Evolutionary conservation across 192 early-diverging fungal genomes (phyloP), one percentile per base, ranked within the genome.

Genomic region (Coemansia furcata): DNA sequence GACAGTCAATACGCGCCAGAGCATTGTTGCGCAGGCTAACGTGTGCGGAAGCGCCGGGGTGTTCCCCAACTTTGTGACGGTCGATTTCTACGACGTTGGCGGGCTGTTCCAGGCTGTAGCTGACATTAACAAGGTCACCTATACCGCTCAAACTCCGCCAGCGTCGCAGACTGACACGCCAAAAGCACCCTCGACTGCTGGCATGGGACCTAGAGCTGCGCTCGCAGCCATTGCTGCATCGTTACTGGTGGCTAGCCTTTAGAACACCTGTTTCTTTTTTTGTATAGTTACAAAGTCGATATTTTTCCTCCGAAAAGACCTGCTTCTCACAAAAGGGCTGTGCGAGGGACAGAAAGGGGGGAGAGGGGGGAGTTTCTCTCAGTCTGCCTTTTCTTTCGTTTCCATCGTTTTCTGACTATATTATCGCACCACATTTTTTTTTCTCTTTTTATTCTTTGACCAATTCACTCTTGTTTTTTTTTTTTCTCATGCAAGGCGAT

Each of bases 1-100:
- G 7, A 40, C 66, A 11, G 88, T 89, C 60, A 93, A 93, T 55
- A 67, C 75, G 3, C 63, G 71, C 7, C 35, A 62, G 1, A 85
- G 84, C 59, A 74, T 93, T 32, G 46, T 76, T 61, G 60, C 69
- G 3, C 89, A 93, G 63, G 82, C 84, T 43, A 80, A 86, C 37
- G 59, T 74, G 19, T 93, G 91, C 50, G 62, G 64, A 12, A 40
- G 23, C 15, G 70, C 61, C 3, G 74, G 68, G 2, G 57, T 76
- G 38, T 78, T 84, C 64, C 88, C 92, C 29, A 93, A 84, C 70
- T 93, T 86, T 78, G 68, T 93, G 7, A 83, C 87, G 0, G 86
- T 93, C 6, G 92, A 93, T 69, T 93, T 88, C 80, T 93, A 89
- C 67, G 87, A 93, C 29, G 60, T 82, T 26, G 90, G 90, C 15